Evolutionary conservation across 2,329 filamentous ascomycete species (phyloP).

Genomic region (Chlorencoelia australis): DNA sequence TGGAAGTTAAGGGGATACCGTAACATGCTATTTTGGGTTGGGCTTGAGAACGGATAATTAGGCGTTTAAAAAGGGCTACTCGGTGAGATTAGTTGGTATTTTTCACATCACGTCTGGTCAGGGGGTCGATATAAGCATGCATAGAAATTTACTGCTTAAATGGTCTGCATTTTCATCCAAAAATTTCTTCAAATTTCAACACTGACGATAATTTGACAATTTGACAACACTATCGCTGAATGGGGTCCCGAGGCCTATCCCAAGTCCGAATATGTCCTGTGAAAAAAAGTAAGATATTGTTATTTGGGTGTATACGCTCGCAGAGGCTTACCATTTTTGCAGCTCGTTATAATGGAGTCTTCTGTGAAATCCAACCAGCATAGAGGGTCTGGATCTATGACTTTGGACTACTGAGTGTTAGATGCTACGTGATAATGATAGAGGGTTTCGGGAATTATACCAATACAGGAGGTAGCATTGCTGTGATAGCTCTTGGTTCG

Average conservation of each 20-base stretch:
- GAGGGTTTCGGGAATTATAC: slow-evolving; percentile 35
- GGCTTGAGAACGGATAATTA: too few species aligned
- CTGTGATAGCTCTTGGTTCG: slow-evolving; percentile 72
- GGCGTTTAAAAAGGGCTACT: too few species aligned
- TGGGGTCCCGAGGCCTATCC: slow-evolving; percentile 16
- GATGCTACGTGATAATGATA: slow-evolving; percentile 9
- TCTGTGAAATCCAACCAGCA: slow-evolving; percentile 92
- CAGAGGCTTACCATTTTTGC: slow-evolving; percentile 64
- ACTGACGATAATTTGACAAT: too few species aligned
- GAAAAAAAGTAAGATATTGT: neutral
- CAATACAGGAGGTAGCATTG: slow-evolving; percentile 84
- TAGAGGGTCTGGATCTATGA: slow-evolving; percentile 75
- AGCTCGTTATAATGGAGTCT: slow-evolving; percentile 85
- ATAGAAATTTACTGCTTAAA: too few species aligned
- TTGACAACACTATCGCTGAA: too few species aligned
- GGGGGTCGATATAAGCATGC: too few species aligned
- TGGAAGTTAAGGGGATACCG: too few species aligned
- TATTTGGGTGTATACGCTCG: neutral
- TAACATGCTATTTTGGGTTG: too few species aligned
- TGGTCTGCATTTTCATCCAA: too few species aligned
- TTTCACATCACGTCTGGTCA: too few species aligned
- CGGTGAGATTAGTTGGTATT: too few species aligned
- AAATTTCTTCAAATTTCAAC: too few species aligned
- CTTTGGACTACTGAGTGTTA: slow-evolving; percentile 53
- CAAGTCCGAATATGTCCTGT: slow-evolving; percentile 22